Evolutionary conservation across 345 rosid species (phyloP), one percentile per base, ranked within the genome.

Genomic region (Lumnitzera littorea): DNA sequence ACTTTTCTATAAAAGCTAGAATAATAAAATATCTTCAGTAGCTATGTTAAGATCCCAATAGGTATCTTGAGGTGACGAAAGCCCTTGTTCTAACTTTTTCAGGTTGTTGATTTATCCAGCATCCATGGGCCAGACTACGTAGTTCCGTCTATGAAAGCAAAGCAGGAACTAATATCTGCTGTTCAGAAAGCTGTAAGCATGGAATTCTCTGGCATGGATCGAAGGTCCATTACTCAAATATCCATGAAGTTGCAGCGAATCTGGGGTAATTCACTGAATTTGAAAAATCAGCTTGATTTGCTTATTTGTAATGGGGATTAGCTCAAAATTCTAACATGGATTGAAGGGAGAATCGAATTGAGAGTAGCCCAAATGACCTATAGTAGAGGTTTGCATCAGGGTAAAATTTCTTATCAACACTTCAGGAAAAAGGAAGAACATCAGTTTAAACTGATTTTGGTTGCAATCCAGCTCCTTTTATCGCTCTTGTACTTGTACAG

Each of bases 41-140:
- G 50, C 52, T 46, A 36, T 36, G 10, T 53, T 17, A 53, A 51
- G 17, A 29, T 52, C 24, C 10, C 43, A 51, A 17, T 51, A 41
- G 31, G n/a, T 29, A 13, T 47, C 48, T 29, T n/a, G 23, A 51
- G 46, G 52, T 11, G 46, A 36, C 16, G 13, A 46, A 67, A 15
- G 7, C 16, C 48, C 41, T 53, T 56, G 31, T 41, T 67, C 0
- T 62, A 36, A 55, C 65, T 60, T 15, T 57, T 73, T 59, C 67
- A 92, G 98, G 82, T 85, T 20, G 90, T 76, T 70, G 84, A 89
- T 55, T 78, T 92, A 76, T 84, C 86, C 67, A 65, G 84, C 55
- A 64, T 74, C 62, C 84, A 84, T 60, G 96, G 98, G 77, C 80
- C 90, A 48, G 80, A 81, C 58, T 77, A 73, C 65, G 74, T 85